Evolutionary conservation across 192 early-diverging fungal species (phyloP), one percentile per base, ranked within the genome.

Genomic region (Bifiguratus adelaidae): DNA sequence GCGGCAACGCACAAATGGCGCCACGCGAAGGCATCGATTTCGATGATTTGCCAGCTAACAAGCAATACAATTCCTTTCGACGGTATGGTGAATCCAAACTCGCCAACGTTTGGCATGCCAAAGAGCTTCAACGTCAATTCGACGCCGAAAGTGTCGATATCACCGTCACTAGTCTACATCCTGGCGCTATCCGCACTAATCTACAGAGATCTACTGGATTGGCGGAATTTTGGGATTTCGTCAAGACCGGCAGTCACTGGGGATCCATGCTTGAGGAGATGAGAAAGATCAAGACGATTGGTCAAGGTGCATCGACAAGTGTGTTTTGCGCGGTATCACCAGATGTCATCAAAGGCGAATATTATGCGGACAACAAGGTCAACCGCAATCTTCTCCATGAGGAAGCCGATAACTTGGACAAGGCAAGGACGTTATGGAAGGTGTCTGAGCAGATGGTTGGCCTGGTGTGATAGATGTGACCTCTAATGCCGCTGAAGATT

Each of bases 121-220:
- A 27, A 15, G 42, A 44, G 42, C 24, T 44, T 4, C 1, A 23
- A 13, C 19, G 15, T 5, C 11, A 16, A 44, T 24, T 44, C 1
- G 22, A 25, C n/a, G 24, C 25, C 4, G 15, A 27, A 4, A 27
- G 42, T 26, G 11, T 12, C 24, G 18, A 44, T 20, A 3, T 44
- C 42, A 28, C 25, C 23, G 42, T 44, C 42, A 44, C 25, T 27
- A 1, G 44, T 45, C 44, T 45, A 20, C 44, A 45, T 45, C 44
- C 44, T 12, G 44, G 44, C 29, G 20, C 15, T 30, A 30, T 45
- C 16, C 13, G 13, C 5, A 50, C 36, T 40, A 45, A 30, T 7
- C 13, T 45, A n/a, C n/a, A n/a, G n/a, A n/a, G n/a, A n/a, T n/a
- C n/a, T n/a, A n/a, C n/a, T n/a, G n/a, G n/a, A n/a, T n/a, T n/a